These are phyloP conservation scores for Blumeria graminis DNA, from an alignment of 2,329 filamentous ascomycete species.

Conservation along the genomic window DNA sequence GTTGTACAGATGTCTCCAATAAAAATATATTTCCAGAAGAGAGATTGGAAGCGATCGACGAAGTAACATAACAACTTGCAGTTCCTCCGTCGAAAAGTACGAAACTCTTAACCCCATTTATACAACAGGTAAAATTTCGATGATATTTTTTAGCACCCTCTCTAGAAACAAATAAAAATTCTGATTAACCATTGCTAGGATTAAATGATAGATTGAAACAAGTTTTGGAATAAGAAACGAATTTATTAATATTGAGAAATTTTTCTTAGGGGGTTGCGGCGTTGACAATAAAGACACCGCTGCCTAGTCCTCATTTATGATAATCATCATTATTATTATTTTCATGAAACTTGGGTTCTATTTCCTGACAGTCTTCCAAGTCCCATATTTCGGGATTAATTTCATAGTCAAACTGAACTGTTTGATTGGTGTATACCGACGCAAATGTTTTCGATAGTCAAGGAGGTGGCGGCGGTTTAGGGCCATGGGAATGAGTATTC, in stretches of 20 bases:
- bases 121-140: neutral
- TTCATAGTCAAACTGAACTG: neutral
- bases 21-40: neutral
- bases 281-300: neutral
- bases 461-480: neutral
- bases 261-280: neutral
- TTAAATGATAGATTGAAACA: neutral
- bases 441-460: neutral
- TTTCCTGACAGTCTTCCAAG: neutral
- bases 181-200: neutral
- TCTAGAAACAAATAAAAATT: neutral
- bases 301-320: neutral
- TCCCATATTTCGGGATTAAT: neutral
- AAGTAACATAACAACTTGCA: conserved; percentile 1
- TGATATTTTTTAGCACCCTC: neutral
- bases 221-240: neutral
- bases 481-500: no score
- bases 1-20: neutral
- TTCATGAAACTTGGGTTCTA: neutral
- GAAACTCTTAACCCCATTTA: neutral
- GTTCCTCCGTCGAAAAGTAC: neutral
- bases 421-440: neutral
- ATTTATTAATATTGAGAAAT: neutral
- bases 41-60: neutral
- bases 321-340: neutral